Evolutionary conservation across 1,139 yeast species (phyloP), one percentile per base, ranked within the genome.

Genomic region (Hemisphaericaspora lyxosophila): DNA sequence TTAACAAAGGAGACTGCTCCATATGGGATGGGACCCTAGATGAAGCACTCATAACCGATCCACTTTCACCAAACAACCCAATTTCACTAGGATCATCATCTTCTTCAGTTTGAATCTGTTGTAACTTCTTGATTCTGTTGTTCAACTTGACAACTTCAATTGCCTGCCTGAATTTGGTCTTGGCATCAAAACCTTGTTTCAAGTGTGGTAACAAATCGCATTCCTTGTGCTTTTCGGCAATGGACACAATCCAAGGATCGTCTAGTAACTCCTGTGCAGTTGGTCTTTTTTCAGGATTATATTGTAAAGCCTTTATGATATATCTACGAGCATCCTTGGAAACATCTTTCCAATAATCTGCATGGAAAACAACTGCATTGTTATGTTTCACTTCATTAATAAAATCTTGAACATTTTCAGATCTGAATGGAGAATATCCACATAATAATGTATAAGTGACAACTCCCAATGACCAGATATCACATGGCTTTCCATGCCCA

Each of bases 401-500:
- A 55, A 90, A 90, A 46, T 86, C 95, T 39, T 75, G 77, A 4
- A 85, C 88, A 41, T 79, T 84, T 54, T 90, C 96, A 1, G 96
- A 80, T 35, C 90, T 69, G 63, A 90, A 89, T 4, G 97, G 97
- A 7, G 95, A 84, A 60, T 89, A 89, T 1, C 98, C 98, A 53
- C 95, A 88, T 36, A 92, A 72, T 38, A 90, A 67, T 0, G 97
- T 89, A 60, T 89, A 92, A 1, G 96, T 80, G 37, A 92, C 86
- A 7, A 89, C 96, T 17, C 97, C 97, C 32, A 89, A 60, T 2
- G 95, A 84, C 97, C 97, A 89, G 32, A 89, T 75, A 57, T 89
- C 97, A 59, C 95, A 89, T 2, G 96, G 90, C 55, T 85, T 87
- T 31, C 95, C 94, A 62, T 89, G 96, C 6, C 96, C 96, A 28